These are phyloP conservation scores for Nicotiana otophora DNA, from an alignment of 257 asterid genomes.

Conservation along the genomic window DNA sequence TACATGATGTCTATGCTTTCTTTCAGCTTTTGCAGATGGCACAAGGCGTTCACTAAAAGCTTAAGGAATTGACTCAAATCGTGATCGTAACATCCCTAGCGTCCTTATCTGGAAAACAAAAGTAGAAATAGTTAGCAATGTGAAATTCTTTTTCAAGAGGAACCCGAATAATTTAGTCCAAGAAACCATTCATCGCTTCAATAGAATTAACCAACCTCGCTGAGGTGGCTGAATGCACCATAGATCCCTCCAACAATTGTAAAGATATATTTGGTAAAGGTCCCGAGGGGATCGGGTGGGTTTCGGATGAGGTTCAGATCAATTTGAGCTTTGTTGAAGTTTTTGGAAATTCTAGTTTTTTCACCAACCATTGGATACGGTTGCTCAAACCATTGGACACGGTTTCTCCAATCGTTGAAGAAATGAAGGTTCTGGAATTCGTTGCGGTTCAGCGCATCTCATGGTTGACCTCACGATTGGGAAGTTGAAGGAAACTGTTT, in stretches of 20 bases:
- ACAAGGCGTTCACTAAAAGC: constrained; percentile 88
- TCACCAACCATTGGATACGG: too few relatives aligned
- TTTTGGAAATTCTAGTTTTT: too few relatives aligned
- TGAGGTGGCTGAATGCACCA: constrained; percentile 17
- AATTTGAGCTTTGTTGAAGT: too few relatives aligned
- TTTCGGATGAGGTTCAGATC: too few relatives aligned
- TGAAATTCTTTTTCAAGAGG: background rate
- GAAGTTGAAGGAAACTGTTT: too few relatives aligned
- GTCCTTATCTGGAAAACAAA: constrained; percentile 73
- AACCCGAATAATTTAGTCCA: background rate
- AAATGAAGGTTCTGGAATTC: too few relatives aligned
- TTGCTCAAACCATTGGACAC: too few relatives aligned
- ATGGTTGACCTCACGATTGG: constrained; percentile 1
- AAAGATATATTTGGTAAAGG: too few relatives aligned
- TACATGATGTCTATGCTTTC: constrained; percentile 10
- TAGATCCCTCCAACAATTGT: too few relatives aligned
- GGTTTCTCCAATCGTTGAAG: too few relatives aligned
- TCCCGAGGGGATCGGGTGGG: too few relatives aligned
- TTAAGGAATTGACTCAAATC: constrained; percentile 82
- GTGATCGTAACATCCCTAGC: constrained; percentile 93
- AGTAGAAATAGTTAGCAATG: background rate
- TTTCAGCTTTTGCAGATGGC: constrained; percentile 62
- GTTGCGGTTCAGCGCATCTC: too few relatives aligned
- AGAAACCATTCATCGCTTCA: background rate
- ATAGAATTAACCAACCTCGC: constrained; percentile 58